A percentile compares a stretch with the other conserved stretches of the same genome.
Evolutionary conservation across 169 alveolate genomes (phyloP).

Genomic region (Sarcocystis neurona): DNA sequence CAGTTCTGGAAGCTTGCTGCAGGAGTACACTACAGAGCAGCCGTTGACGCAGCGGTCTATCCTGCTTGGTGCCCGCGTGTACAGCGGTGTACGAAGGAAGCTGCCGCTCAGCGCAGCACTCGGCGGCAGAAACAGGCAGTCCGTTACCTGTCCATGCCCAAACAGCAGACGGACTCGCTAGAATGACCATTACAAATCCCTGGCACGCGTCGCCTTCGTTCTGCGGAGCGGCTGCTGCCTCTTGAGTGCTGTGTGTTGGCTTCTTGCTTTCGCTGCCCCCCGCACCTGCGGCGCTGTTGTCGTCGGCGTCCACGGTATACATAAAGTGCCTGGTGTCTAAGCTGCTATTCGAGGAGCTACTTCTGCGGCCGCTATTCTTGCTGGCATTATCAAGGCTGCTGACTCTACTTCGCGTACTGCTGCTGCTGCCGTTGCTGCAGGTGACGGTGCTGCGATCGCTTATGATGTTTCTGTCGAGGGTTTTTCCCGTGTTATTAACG

Average conservation of each 20-base stretch:
- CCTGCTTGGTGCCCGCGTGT: slow-evolving; percentile 17
- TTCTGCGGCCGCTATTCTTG: neutral
- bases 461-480: too few relatives aligned
- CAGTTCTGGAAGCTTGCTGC: neutral
- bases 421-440: too few relatives aligned
- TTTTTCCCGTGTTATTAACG: too few relatives aligned
- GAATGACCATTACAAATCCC: neutral
- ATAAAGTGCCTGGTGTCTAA: neutral
- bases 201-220: neutral
- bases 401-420: too few relatives aligned
- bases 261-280: neutral
- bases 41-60: neutral
- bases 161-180: slow-evolving; percentile 14
- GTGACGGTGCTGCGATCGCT: too few relatives aligned
- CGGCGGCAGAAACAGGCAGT: neutral
- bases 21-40: neutral
- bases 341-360: too few relatives aligned
- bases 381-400: too few relatives aligned
- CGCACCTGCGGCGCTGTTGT: neutral
- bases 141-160: slow-evolving; percentile 30
- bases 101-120: neutral
- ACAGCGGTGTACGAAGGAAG: slow-evolving; percentile 20
- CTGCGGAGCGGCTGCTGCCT: neutral
- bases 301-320: too few relatives aligned
- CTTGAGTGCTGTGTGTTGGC: neutral